A percentile compares a stretch with the other conserved stretches of the same genome.
Conservation (phyloP, 768 basidiomycete species). For the Rhodocollybia butyracea region DNA sequence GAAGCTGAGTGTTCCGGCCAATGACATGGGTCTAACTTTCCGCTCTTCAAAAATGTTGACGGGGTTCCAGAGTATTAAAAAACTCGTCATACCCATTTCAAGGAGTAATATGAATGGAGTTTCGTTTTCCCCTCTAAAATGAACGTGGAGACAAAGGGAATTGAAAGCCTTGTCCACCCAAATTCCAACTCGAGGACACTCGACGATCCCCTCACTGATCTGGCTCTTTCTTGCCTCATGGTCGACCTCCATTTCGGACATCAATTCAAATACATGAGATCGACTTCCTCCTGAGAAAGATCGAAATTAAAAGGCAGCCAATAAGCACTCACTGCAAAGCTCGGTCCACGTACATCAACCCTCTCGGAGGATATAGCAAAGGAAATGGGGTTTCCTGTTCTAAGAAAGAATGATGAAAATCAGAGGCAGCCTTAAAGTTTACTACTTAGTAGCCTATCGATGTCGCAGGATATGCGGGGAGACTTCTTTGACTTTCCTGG, state of each 20-base stretch:
- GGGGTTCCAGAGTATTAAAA: no score
- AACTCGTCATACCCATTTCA: no score
- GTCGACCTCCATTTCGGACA: neutral
- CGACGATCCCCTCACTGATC: no score
- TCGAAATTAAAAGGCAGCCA: neutral
- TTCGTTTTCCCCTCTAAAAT: no score
- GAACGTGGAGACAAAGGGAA: no score
- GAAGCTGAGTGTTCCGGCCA: no score
- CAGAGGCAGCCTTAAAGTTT: neutral
- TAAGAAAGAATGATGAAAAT: neutral
- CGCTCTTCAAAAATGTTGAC: no score
- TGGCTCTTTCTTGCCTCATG: neutral
- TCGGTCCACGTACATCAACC: neutral
- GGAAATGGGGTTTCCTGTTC: neutral
- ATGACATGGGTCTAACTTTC: no score
- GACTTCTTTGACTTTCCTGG: neutral
- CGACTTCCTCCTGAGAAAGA: neutral
- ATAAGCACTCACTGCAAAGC: neutral
- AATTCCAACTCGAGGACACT: no score
- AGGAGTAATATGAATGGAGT: no score
- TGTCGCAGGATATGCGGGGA: neutral
- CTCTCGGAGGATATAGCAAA: slow-evolving; percentile 1
- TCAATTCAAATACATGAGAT: neutral
- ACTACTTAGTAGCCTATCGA: neutral
- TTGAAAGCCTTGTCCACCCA: no score